phyloP scores from a whole-genome alignment of 2,329 filamentous ascomycete genomes.

The Moelleriella libera region DNA sequence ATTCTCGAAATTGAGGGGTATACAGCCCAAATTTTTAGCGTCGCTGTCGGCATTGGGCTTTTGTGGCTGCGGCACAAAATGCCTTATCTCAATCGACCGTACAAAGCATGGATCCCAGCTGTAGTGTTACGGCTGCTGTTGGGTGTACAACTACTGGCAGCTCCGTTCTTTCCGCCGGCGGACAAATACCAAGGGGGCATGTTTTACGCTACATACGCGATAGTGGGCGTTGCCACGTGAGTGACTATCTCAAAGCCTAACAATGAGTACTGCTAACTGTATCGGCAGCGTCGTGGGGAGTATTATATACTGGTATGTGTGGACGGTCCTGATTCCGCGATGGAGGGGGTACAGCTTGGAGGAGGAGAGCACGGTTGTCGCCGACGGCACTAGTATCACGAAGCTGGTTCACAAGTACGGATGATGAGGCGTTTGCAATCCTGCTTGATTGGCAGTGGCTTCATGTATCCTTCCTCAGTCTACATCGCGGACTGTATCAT shows the following conservation, averaged over 20 bases:
- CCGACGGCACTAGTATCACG: constrained; percentile 54
- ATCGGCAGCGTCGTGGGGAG: constrained; percentile 39
- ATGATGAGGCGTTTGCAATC: neutral
- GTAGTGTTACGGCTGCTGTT: constrained; percentile 40
- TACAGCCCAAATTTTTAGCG: constrained; percentile 43
- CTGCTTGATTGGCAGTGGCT: constrained; percentile 6
- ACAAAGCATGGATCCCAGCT: constrained; percentile 48
- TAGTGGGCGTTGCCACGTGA: constrained; percentile 38
- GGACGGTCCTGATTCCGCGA: constrained; percentile 45
- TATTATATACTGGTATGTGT: constrained; percentile 54
- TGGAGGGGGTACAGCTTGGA: constrained; percentile 47
- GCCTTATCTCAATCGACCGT: constrained; percentile 47
- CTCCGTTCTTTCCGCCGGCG: constrained; percentile 48
- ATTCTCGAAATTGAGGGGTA: constrained; percentile 62
- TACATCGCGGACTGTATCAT: too few species aligned
- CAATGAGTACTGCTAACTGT: neutral
- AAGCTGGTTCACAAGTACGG: constrained; percentile 27
- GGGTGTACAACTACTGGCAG: constrained; percentile 38
- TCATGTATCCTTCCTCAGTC: constrained; percentile 7
- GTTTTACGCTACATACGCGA: constrained; percentile 39
- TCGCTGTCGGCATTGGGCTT: constrained; percentile 43
- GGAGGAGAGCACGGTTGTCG: constrained; percentile 43
- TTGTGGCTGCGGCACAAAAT: constrained; percentile 44
- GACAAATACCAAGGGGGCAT: constrained; percentile 28
- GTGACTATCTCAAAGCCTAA: constrained; percentile 7